Base-by-base conservation (phyloP, 306 rosid genomes). In the Aeschynomene evenia region DNA sequence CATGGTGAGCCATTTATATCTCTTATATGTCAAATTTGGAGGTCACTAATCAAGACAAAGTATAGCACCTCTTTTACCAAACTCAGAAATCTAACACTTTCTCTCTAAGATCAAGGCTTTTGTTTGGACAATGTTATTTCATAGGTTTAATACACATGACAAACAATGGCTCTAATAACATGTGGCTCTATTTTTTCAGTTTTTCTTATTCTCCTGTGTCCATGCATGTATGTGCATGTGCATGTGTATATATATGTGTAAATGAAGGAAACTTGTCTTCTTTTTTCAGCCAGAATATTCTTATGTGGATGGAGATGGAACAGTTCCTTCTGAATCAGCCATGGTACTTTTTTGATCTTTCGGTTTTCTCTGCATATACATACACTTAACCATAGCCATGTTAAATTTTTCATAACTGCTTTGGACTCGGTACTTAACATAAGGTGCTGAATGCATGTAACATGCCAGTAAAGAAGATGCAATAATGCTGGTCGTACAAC, bases 281-380 rank as follows among this genome's bases (percentile, higher is more conserved):
- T 79, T 56, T 66, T 76, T 80, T 42, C 93, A 93, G 97, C 96
- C 98, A 20, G 77, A 65, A 78, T 93, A 90, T 79, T 85, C 91
- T 18, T 88, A 82, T 51, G 96, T 93, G 23, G 85, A 88, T 42
- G 98, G 97, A 71, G 98, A 93, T 67, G 98, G 89, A 77, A 80
- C 98, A 36, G 98, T 93, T 86, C 96, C 97, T 34, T 54, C 89
- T 53, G 98, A 93, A 82, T 93, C 98, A 64, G 87, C 87, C 72
- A 85, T 77, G 98, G 97, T 93, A 63, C 76, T 39, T 46, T 70
- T 79, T 72, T 63, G 42, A 68, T 46, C 74, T 43, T 58, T 85
- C 52, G 33, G 46, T 72, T 74, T 22, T 59, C n/a, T 50, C 63
- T 49, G 56, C 55, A 69, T 64, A 58, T 39, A 34, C 22, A 58